Base-by-base conservation (phyloP, 2,329 filamentous ascomycete species). In the Cladosporium sp. region DNA sequence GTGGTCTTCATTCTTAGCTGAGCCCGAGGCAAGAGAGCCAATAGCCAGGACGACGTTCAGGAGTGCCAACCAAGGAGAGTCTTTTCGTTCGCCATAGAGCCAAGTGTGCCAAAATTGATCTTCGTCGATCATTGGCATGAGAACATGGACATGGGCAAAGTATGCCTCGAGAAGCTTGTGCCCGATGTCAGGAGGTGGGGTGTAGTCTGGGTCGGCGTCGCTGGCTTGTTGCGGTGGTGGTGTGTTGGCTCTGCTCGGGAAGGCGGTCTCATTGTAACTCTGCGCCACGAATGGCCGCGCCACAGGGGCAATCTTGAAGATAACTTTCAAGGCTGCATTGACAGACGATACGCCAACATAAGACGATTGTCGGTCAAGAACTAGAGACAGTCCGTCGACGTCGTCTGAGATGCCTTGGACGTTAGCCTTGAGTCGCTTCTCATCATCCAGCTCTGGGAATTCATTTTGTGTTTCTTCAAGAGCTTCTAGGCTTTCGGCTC, bases 361-460 rank as follows among this genome's bases (percentile, higher is more conserved):
- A 2, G 62, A 63, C 7, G 62, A 63, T 18, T 59, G 57, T 35
- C 56, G 52, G 46, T 63, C 60, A n/a, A 63, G 52, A 5, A 61
- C 62, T 5, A 64, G 46, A 2, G 61, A 65, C 0, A 66, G 57
- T 6, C 60, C 62, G 47, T 66, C 60, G 30, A 65, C 59, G 35
- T 66, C 63, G 52, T 66, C 62, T 2, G 62, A 62, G 25, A 63
- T 72, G 42, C 69, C 67, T 52, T 74, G 71, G 20, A 73, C 67
- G 38, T 67, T 67, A 48, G 67, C 57, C 41, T 66, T 63, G 42
- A 73, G 67, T 50, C 67, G 53, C 18, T 58, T 68, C 29, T 68
- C 80, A 61, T 89, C 85, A 53, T 88, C 85, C 40, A 79, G 73
- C 18, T 76, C 74, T 0, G 86, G 85, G n/a, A 50, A 43, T 6